phyloP scores from a whole-genome alignment of 208 protist genomes.

The Wallacemonas rigidus region DNA sequence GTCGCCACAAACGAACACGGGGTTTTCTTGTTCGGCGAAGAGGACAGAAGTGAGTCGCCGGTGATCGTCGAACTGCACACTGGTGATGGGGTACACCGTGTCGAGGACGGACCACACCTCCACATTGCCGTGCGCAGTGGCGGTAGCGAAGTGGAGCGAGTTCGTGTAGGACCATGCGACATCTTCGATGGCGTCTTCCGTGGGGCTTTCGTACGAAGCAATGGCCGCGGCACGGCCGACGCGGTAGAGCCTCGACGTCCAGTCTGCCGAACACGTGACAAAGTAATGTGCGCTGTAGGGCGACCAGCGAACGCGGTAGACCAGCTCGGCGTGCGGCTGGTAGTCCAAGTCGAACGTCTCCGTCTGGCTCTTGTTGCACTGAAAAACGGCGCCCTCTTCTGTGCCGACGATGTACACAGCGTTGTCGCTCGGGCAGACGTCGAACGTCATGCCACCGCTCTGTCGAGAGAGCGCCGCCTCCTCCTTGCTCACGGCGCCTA shows the following conservation, averaged over 20 bases:
- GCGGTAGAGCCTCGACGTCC: conserved; percentile 94
- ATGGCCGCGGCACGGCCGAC: conserved; percentile 60
- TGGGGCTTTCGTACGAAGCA: conserved; percentile 84
- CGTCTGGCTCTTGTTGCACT: conserved; percentile 96
- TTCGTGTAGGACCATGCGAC: conserved; percentile 92
- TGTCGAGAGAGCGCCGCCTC: conserved; percentile 93
- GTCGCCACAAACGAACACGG: conserved; percentile 89
- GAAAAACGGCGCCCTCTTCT: conserved; percentile 95
- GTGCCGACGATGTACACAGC: conserved; percentile 95
- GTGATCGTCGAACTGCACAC: conserved; percentile 68
- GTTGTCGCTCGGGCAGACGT: conserved; percentile 88
- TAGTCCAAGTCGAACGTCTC: conserved; percentile 96
- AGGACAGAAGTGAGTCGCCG: conserved; percentile 75
- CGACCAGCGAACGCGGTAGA: conserved; percentile 94
- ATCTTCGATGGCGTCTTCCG: conserved; percentile 92
- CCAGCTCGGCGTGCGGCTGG: conserved; percentile 90
- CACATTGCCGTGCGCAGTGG: conserved; percentile 82
- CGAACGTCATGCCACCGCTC: conserved; percentile 93
- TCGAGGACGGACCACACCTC: conserved; percentile 83
- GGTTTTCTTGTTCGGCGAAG: conserved; percentile 87
- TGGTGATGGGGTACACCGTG: conserved; percentile 68
- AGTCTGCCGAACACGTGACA: conserved; percentile 96
- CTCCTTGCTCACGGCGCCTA: conserved; percentile 28
- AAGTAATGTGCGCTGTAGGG: conserved; percentile 92
- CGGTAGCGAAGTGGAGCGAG: conserved; percentile 92